Conservation (phyloP, 179 eudicot species). For the Camellia oleifera region DNA sequence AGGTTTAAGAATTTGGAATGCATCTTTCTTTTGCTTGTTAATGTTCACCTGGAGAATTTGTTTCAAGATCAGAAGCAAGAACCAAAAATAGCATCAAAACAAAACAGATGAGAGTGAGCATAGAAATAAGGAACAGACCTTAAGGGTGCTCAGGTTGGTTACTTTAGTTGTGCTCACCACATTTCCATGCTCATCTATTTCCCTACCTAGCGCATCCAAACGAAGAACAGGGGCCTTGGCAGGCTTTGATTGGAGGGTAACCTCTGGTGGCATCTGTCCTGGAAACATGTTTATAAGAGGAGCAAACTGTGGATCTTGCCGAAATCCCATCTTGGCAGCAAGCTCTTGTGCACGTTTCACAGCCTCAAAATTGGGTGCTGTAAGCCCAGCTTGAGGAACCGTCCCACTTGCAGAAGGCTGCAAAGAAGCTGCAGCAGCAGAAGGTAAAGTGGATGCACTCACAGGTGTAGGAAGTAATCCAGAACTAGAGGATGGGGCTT, state of each 20-base stretch:
- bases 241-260: constrained; percentile 72
- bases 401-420: constrained; percentile 37
- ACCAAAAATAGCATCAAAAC: not conserved
- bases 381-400: constrained; percentile 49
- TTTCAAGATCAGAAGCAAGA: constrained; percentile 15
- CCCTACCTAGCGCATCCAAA: constrained; percentile 89
- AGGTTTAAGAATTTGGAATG: constrained; percentile 92
- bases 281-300: constrained; percentile 85
- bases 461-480: constrained; percentile 44
- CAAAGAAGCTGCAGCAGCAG: constrained; percentile 32
- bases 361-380: constrained; percentile 67
- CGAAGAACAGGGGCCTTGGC: constrained; percentile 94
- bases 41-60: constrained; percentile 71
- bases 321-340: constrained; percentile 91
- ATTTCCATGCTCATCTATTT: constrained; percentile 95
- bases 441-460: constrained; percentile 29
- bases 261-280: constrained; percentile 75
- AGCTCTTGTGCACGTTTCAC: constrained; percentile 87
- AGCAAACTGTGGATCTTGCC: constrained; percentile 92
- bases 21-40: constrained; percentile 96
- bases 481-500: constrained; percentile 28
- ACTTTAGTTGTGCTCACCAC: constrained; percentile 70
- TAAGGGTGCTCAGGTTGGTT: constrained; percentile 80
- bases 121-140: constrained; percentile 42
- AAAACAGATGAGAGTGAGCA: constrained; percentile 6